Evolutionary conservation across 2,329 filamentous ascomycete genomes (phyloP), one percentile per base, ranked within the genome.

Genomic region (Colletotrichum eleusines): DNA sequence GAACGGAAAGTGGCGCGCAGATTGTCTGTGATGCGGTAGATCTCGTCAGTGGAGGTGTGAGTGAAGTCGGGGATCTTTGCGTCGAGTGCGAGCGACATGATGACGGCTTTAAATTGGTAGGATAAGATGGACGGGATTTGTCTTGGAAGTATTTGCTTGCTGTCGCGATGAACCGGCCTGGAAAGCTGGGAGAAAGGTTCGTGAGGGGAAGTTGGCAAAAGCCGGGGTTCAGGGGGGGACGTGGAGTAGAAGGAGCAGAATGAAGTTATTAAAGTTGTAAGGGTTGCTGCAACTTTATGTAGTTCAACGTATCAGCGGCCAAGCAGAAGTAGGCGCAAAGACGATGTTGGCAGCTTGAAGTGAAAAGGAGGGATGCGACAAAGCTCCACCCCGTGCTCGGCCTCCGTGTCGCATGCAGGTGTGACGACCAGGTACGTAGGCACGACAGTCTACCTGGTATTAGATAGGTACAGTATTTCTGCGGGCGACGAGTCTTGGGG

Each of bases 1-100:
- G 92, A 88, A 75, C 87, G 86, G 82, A 94, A 98, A n/a, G 91
- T 90, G 62, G 85, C 82, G 77, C 90, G 90, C 53, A 92, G 83
- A 8, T 83, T 87, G 67, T 88, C 84, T 77, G 90, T 88, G 51
- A 87, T 87, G 71, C 80, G 79, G 18, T 89, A 82, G 79, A 97
- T 94, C 51, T 87, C 84, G 66, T 92, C 90, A 57, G 93, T 78
- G 2, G 90, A 79, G 1, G 93, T 95, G 64, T 84, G 81, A 80
- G 88, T 81, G 75, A 92, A 90, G 50, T 82, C 75, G 42, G 81
- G 75, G 69, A 89, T 84, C 55, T 77, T 77, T 69, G 78, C 76
- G 62, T 81, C 66, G 71, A 54, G 33, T 59, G 69, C 59, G 40
- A 81, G 74, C 20, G 81, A 78, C 83, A 86, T 87, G 74, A 69